Evolutionary conservation across 306 rosid species (phyloP).

Genomic region (Lathyrus sativus): DNA sequence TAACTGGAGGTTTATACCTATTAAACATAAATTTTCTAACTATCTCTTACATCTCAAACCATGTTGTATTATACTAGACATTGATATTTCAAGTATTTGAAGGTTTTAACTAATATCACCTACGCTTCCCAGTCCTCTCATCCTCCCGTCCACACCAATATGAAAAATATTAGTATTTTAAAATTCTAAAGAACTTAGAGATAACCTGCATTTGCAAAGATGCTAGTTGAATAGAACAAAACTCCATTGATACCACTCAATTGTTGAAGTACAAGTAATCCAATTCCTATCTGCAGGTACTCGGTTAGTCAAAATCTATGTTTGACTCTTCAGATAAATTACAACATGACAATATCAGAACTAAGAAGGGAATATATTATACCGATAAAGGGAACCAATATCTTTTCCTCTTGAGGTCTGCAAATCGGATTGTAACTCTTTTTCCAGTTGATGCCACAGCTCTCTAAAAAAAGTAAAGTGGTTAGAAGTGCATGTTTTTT

Average conservation of each 20-base stretch:
- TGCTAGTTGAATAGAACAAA: constrained; percentile 80
- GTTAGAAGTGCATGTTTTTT: constrained; percentile 31
- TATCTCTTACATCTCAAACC: constrained; percentile 28
- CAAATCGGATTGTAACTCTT: constrained; percentile 63
- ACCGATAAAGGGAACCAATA: constrained; percentile 87
- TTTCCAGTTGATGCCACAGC: constrained; percentile 60
- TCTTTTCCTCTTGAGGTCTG: constrained; percentile 80
- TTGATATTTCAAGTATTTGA: constrained; percentile 1
- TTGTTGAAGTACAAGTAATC: constrained; percentile 79
- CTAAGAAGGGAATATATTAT: constrained; percentile 17
- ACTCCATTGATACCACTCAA: constrained; percentile 82
- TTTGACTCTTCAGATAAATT: constrained; percentile 32
- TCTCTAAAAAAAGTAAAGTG: constrained; percentile 48
- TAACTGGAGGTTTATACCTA: constrained; percentile 13
- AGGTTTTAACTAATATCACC: constrained; percentile 18
- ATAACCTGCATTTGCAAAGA: constrained; percentile 76
- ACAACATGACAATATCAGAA: constrained; percentile 10
- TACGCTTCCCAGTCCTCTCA: constrained; percentile 11
- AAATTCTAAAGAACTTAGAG: not conserved
- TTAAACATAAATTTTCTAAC: not conserved
- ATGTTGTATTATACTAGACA: constrained; percentile 5
- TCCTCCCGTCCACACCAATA: not conserved
- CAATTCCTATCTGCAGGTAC: constrained; percentile 70
- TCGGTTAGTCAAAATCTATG: constrained; percentile 25
- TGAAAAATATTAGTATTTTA: not conserved